Base-by-base conservation (phyloP, 805 yeast species). In the Metschnikowia noctiluminum region DNA sequence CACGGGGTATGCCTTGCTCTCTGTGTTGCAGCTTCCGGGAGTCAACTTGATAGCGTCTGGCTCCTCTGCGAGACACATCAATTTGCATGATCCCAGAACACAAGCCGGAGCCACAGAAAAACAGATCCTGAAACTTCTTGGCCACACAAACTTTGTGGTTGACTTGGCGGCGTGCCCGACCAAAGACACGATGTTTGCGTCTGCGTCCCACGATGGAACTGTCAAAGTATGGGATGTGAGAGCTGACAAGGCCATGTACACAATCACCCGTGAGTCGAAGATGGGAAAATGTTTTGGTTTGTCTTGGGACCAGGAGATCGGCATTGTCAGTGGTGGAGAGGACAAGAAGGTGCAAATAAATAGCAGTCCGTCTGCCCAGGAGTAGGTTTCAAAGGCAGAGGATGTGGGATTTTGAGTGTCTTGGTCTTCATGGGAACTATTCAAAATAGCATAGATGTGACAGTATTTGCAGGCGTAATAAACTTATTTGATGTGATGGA, bases 41-140 rank as follows among this genome's bases (percentile, higher is more conserved):
- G 71, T 84, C 45, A 80, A 87, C 53, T 72, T 94, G 47, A 69
- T 94, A 30, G 96, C 91, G 8, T 81, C 92, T 49, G 99, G 99
- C n/a, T 89, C 97, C 1, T 85, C 96, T 11, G 97, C 97, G n/a
- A 85, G 99, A 68, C 98, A 94, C 68, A 91, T 94, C 54, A 85
- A 90, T 46, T 74, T 94, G 52, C 96, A 89, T 62, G 99, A 94
- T 65, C 97, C 98, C 40, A 80, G 99, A 64, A 77, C 77, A 2
- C 69, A 67, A 28, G 67, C 81, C 0, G 76, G 85, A 2, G 73
- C 80, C 6, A 77, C 82, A 7, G 78, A 85, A 36, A 77, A 82
- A 13, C 85, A 84, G 49, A 83, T 80, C 46, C 72, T 77, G 41
- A 95, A 90, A 66, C 77, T 94, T 45, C 74, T 81, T 42, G 99